Conservation (phyloP, 1,284 basidiomycete species). For the Cystobasidium slooffiae region DNA sequence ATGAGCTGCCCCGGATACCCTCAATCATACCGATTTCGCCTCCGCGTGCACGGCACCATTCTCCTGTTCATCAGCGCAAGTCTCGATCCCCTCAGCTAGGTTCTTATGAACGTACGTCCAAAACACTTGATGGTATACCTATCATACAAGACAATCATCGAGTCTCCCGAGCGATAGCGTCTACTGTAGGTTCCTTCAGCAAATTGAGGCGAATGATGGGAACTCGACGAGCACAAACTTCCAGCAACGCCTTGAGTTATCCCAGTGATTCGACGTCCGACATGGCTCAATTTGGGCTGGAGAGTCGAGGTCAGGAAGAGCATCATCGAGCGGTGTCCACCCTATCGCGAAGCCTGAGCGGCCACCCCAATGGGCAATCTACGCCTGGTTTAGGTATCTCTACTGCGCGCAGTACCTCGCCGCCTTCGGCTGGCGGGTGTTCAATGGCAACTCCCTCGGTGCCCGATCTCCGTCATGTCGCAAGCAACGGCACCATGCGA, state of each 20-base stretch:
- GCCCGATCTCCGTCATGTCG: slow-evolving; percentile 11
- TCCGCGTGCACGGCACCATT: slow-evolving; percentile 21
- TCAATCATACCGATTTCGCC: slow-evolving; percentile 34
- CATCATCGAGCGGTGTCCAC: no score
- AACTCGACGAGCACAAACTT: background rate
- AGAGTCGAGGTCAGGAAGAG: no score
- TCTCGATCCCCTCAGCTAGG: slow-evolving; percentile 34
- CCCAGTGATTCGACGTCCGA: background rate
- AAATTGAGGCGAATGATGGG: slow-evolving; percentile 50
- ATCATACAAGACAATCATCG: slow-evolving; percentile 46
- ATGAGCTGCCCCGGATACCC: slow-evolving; percentile 33
- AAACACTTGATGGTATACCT: background rate
- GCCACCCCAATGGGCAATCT: no score
- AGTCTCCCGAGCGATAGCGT: slow-evolving; percentile 49
- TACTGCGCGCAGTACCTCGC: background rate
- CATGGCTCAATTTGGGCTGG: background rate
- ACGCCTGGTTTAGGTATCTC: background rate
- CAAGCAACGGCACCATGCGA: slow-evolving; percentile 18
- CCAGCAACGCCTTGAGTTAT: background rate
- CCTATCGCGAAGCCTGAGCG: no score
- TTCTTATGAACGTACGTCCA: background rate
- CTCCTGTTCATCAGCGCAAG: slow-evolving; percentile 21
- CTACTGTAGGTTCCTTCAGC: slow-evolving; percentile 52
- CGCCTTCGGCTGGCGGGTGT: background rate
- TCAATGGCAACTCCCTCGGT: background rate